Base-by-base conservation (phyloP, 2,329 filamentous ascomycete genomes). In the Aspergillus chevalieri region DNA sequence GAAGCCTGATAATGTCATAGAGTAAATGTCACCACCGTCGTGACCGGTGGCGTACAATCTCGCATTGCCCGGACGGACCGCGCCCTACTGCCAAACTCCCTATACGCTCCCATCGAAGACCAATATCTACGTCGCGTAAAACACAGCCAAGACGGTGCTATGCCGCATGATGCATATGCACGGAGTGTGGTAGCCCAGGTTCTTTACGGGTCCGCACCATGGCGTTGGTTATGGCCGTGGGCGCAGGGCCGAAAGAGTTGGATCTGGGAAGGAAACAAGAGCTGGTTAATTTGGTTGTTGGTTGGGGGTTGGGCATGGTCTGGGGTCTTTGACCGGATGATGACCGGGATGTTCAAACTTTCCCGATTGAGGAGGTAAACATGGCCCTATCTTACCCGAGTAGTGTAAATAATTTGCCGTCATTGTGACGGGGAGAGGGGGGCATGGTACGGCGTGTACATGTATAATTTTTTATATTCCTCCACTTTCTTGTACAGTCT, bases 21-120 rank as follows among this genome's bases (percentile, higher is more conserved):
- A 10, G 74, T 79, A 52, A 70, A 74, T 36, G 75, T 82, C 33
- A 75, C 74, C 49, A 76, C 78, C 2, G 68, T 79, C 26, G 70
- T 84, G 6, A 84, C 82, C 1, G 82, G 82, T 8, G 81, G 81
- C 8, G 81, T 84, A 28, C 75, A 78, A 60, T 78, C 74, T 39
- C 78, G 78, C 28, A 81, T 84, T 56, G 76, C 78, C 3, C 72
- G 80, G n/a, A 72, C 67, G 4, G 63, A 78, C 12, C 71, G 79
- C 22, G 62, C 65, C 4, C 61, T 84, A 7, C 67, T 70, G 2
- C 64, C 69, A 7, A 70, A 72, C 43, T 79, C 74, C 0, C 66
- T 80, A 19, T 83, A 81, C 59, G 54, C 73, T 19, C 76, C 79
- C 0, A 68, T 83, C 28, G 68, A 74, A 39, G 66, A 65, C 4